Evolutionary conservation across 1,284 basidiomycete genomes (phyloP).

Genomic region (Cutaneotrichosporon dermatis): DNA sequence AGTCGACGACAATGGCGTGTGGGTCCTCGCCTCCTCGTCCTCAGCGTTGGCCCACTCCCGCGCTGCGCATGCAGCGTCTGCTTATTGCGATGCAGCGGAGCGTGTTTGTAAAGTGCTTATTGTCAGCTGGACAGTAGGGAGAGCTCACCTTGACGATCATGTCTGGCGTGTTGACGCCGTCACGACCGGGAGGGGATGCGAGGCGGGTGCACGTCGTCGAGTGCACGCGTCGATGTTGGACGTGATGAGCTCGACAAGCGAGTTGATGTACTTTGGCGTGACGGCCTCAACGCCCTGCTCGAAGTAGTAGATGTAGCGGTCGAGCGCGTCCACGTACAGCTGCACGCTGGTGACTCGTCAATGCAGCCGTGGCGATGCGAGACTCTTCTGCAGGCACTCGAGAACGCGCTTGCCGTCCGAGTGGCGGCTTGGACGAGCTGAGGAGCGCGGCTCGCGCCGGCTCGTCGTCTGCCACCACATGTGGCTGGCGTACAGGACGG

Average conservation of each 20-base stretch:
- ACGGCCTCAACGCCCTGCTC: constrained; percentile 86
- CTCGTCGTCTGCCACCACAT: constrained; percentile 85
- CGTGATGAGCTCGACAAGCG: constrained; percentile 85
- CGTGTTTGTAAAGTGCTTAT: constrained; percentile 85
- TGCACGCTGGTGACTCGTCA: constrained; percentile 90
- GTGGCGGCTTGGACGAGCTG: constrained; percentile 53
- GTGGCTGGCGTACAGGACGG: constrained; percentile 89
- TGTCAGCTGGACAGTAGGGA: neutral
- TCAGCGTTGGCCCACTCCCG: constrained; percentile 9
- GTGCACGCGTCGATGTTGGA: constrained; percentile 82
- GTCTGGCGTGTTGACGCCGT: constrained; percentile 83
- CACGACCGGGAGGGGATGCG: constrained; percentile 73
- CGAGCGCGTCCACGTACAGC: constrained; percentile 87
- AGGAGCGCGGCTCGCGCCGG: constrained; percentile 24
- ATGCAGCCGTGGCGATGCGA: constrained; percentile 90
- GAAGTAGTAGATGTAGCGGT: constrained; percentile 87
- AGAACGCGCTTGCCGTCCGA: constrained; percentile 89
- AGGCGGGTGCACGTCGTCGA: constrained; percentile 77
- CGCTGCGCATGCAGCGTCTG: constrained; percentile 32
- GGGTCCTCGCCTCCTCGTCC: constrained; percentile 43
- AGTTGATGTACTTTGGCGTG: constrained; percentile 89
- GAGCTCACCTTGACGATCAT: constrained; percentile 60
- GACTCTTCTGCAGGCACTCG: constrained; percentile 88
- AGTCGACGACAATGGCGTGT: constrained; percentile 50
- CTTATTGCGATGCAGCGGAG: constrained; percentile 65